Evolutionary conservation across 495 filamentous ascomycete genomes (phyloP).

Genomic region (Aspergillus bridgeri): DNA sequence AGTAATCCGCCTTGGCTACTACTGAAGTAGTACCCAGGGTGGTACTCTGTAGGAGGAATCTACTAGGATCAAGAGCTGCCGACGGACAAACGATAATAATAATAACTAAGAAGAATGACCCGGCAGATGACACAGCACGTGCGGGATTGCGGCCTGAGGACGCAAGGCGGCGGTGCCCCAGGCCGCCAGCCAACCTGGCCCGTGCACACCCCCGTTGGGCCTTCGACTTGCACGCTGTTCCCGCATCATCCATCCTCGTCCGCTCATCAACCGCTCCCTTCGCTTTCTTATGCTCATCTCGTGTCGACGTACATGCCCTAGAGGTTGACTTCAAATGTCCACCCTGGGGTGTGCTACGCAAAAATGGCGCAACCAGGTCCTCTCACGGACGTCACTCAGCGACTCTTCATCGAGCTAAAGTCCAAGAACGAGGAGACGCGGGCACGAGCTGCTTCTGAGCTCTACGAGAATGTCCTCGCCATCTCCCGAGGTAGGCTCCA

Average conservation of each 20-base stretch:
- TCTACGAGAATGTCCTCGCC: constrained; percentile 47
- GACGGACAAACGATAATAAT: too few species aligned
- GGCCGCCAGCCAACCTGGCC: constrained; percentile 12
- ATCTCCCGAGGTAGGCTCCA: constrained; percentile 45
- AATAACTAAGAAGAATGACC: too few species aligned
- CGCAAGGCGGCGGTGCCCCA: constrained; percentile 8
- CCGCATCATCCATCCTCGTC: constrained; percentile 13
- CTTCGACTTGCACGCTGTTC: too few species aligned
- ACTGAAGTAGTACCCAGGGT: too few species aligned
- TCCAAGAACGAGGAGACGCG: constrained; percentile 53
- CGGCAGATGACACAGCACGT: too few species aligned
- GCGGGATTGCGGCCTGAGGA: not conserved
- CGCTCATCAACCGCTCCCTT: constrained; percentile 20
- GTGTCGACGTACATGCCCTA: constrained; percentile 31
- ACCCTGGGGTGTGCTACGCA: constrained; percentile 39
- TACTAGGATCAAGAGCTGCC: too few species aligned
- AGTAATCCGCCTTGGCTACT: too few species aligned
- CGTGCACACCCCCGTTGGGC: constrained; percentile 18
- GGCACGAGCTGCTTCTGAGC: constrained; percentile 50
- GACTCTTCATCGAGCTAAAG: constrained; percentile 49
- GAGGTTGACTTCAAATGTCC: constrained; percentile 46
- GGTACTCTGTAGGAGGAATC: too few species aligned
- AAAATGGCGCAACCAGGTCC: constrained; percentile 51
- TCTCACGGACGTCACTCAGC: constrained; percentile 44
- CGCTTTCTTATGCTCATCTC: constrained; percentile 26